phyloP scores from a whole-genome alignment of 371 early-diverging fungal genomes.

The Aphelidium insulamus region DNA sequence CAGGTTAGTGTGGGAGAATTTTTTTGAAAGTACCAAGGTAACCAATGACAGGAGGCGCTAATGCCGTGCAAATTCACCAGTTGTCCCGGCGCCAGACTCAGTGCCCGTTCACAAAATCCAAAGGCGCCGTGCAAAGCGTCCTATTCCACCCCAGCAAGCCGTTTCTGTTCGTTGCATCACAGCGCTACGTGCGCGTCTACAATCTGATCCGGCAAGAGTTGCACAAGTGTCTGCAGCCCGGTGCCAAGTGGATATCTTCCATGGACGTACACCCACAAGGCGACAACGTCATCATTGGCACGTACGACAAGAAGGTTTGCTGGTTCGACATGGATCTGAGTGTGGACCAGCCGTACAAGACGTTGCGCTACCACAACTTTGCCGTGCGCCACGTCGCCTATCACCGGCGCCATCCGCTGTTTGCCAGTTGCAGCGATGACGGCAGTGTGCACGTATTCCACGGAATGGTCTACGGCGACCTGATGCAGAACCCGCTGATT shows the following conservation, averaged over 20 bases:
- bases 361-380: constrained; percentile 61
- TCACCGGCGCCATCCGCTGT: constrained; percentile 74
- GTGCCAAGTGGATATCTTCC: constrained; percentile 80
- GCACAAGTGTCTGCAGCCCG: constrained; percentile 51
- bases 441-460: constrained; percentile 84
- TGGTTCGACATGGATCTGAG: constrained; percentile 94
- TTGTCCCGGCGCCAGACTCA: constrained; percentile 65
- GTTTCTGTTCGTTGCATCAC: constrained; percentile 76
- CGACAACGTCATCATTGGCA: constrained; percentile 85
- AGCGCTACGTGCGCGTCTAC: constrained; percentile 76
- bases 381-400: constrained; percentile 74
- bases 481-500: constrained; percentile 84
- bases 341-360: constrained; percentile 60
- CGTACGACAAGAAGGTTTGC: constrained; percentile 72
- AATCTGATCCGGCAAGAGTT: constrained; percentile 68
- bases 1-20: too few species aligned
- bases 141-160: constrained; percentile 86
- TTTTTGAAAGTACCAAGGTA: too few species aligned
- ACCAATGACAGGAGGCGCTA: constrained; percentile 15
- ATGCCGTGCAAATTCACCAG: constrained; percentile 75
- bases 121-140: constrained; percentile 67
- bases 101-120: constrained; percentile 63
- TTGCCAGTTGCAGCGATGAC: constrained; percentile 83
- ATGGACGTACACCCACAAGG: constrained; percentile 78
- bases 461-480: constrained; percentile 84